These are phyloP conservation scores for Excoecaria agallocha DNA, from an alignment of 345 rosid species.

Conservation along the genomic window DNA sequence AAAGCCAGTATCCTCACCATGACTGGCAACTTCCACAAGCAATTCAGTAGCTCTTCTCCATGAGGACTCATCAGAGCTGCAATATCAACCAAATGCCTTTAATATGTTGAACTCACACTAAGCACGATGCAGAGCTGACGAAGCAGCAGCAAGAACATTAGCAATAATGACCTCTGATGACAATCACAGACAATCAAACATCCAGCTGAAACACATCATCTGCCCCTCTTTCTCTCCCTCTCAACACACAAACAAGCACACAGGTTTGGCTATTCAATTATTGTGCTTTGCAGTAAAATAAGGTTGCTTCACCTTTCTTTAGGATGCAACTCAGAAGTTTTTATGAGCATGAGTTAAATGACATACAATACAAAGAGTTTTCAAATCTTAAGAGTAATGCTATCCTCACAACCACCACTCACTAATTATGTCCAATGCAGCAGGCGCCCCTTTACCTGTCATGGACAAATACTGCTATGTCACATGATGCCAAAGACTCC, in stretches of 20 bases:
- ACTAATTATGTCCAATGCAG: neutral
- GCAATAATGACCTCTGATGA: neutral
- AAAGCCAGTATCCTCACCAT: slow-evolving; percentile 83
- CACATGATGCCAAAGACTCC: slow-evolving; percentile 85
- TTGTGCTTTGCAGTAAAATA: neutral
- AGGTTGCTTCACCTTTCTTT: no score
- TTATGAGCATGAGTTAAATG: neutral
- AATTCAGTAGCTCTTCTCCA: slow-evolving; percentile 84
- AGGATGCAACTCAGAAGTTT: neutral
- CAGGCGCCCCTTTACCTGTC: slow-evolving; percentile 56
- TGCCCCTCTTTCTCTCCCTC: neutral
- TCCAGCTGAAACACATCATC: neutral
- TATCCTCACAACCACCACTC: neutral
- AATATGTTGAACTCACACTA: neutral
- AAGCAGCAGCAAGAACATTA: neutral
- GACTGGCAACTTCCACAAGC: slow-evolving; percentile 87
- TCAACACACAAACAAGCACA: neutral
- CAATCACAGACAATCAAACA: neutral
- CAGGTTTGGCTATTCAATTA: neutral
- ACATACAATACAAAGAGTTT: neutral
- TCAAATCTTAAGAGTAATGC: neutral
- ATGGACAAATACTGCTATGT: slow-evolving; percentile 83
- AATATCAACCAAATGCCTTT: slow-evolving; percentile 9
- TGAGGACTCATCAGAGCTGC: slow-evolving; percentile 79
- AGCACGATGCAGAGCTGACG: neutral